These are phyloP conservation scores for Pisolithus albus DNA, from an alignment of 768 basidiomycete species.

Conservation along the genomic window DNA sequence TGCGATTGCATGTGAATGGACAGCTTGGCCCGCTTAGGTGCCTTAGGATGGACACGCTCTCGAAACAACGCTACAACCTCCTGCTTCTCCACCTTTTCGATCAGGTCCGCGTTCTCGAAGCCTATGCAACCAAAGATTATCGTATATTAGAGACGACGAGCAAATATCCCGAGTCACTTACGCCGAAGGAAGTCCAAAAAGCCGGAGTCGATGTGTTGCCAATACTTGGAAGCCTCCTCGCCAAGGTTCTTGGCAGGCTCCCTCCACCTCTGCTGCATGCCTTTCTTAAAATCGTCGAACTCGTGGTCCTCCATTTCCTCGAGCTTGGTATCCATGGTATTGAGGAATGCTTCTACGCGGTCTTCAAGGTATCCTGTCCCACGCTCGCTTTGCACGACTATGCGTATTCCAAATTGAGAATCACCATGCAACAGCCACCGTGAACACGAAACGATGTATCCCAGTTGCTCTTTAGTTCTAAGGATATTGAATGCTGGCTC, in stretches of 20 bases:
- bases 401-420: slow-evolving; percentile 67
- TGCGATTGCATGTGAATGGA: slow-evolving; percentile 78
- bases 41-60: slow-evolving; percentile 61
- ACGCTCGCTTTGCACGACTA: slow-evolving; percentile 87
- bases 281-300: slow-evolving; percentile 71
- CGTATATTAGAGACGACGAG: background rate
- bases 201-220: slow-evolving; percentile 65
- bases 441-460: slow-evolving; percentile 76
- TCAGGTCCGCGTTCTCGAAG: slow-evolving; percentile 59
- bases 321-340: slow-evolving; percentile 60
- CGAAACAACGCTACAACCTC: slow-evolving; percentile 72
- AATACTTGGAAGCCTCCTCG: slow-evolving; percentile 70
- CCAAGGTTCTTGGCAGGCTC: slow-evolving; percentile 85
- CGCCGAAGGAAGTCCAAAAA: slow-evolving; percentile 84
- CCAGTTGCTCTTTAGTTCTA: slow-evolving; percentile 91
- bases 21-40: slow-evolving; percentile 67
- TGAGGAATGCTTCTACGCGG: slow-evolving; percentile 84
- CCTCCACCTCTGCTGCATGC: slow-evolving; percentile 73
- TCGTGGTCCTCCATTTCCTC: slow-evolving; percentile 63
- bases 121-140: slow-evolving; percentile 35
- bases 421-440: slow-evolving; percentile 54
- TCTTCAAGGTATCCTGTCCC: slow-evolving; percentile 73
- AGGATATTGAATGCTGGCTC: slow-evolving; percentile 90
- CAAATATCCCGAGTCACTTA: slow-evolving; percentile 33
- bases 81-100: slow-evolving; percentile 61